phyloP scores from a whole-genome alignment of 2,329 filamentous ascomycete genomes.

The Metarhizium humberi region DNA sequence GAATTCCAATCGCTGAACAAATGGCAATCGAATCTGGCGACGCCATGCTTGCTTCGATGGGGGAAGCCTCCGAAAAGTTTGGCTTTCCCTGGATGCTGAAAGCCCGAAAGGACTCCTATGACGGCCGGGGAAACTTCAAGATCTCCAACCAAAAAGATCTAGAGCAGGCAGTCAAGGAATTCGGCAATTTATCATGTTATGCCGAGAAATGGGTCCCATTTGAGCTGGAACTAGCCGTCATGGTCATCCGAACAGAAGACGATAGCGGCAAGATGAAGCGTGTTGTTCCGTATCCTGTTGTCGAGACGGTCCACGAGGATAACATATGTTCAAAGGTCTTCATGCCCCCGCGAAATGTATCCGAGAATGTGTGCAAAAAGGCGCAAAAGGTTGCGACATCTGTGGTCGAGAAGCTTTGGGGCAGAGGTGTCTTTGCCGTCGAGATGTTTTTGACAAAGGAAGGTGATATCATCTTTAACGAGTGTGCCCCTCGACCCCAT shows the following conservation, averaged over 20 bases:
- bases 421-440: constrained; percentile 89
- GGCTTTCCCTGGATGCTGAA: constrained; percentile 91
- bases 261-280: constrained; percentile 36
- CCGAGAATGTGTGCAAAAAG: constrained; percentile 46
- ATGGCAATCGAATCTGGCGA: constrained; percentile 48
- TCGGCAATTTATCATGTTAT: constrained; percentile 67
- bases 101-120: constrained; percentile 81
- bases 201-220: constrained; percentile 88
- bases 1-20: constrained; percentile 65
- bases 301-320: constrained; percentile 93
- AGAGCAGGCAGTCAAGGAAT: constrained; percentile 55
- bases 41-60: constrained; percentile 51
- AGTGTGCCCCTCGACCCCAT: constrained; percentile 59
- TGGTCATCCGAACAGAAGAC: constrained; percentile 86
- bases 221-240: constrained; percentile 79
- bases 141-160: constrained; percentile 36
- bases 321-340: constrained; percentile 92
- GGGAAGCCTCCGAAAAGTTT: constrained; percentile 51
- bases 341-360: constrained; percentile 67
- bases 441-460: constrained; percentile 86
- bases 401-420: constrained; percentile 71
- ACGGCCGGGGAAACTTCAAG: constrained; percentile 65
- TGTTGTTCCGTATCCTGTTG: constrained; percentile 69
- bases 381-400: constrained; percentile 71
- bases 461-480: constrained; percentile 28